Base-by-base conservation (phyloP, 768 basidiomycete species). In the Phallus indusiatus region DNA sequence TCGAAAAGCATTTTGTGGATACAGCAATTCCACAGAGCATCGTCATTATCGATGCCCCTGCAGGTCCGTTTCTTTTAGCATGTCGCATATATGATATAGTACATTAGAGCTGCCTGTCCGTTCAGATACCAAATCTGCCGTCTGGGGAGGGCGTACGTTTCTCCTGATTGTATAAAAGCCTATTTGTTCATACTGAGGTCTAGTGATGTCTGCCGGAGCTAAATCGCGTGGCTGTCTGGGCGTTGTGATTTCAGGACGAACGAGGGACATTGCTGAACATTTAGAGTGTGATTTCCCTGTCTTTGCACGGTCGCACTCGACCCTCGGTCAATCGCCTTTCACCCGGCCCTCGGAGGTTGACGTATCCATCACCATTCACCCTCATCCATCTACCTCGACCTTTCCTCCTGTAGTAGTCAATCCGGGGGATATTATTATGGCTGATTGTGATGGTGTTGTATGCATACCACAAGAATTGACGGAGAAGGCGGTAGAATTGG, bases 391-490 rank as follows among this genome's bases (percentile, higher is more conserved):
- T n/a, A 67, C 68, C 35, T 74, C 74, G 35, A 66, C 67, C 9
- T 83, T 88, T 64, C 79, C 82, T 1, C 62, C 80, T 0, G 76
- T 84, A 11, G 76, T 66, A 2, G 77, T 95, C 6, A 67, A 80
- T 17, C 86, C 93, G 1, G 88, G 85, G 1, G 93, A 94, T 69
- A 81, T 85, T 78, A 79, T 95, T 52, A 69, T 94, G n/a, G 91
- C 84, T 22, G 94, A 96, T 69, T 79, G 83, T 59, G 89, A 96
- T 67, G 93, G 94, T 1, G 90, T 94, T 1, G 89, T 97, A 2
- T 89, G 84, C 65, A 80, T 95, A 24, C 85, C 90, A 1, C 71
- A 68, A 35, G 73, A 70, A 2, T 63, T 84, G 50, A 76, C 82
- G 36, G 72, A 71, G 17, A 68, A 79, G 59, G 90, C 90, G 0